Evolutionary conservation across 495 filamentous ascomycete genomes (phyloP).

Genomic region (Neurospora tetrasperma): DNA sequence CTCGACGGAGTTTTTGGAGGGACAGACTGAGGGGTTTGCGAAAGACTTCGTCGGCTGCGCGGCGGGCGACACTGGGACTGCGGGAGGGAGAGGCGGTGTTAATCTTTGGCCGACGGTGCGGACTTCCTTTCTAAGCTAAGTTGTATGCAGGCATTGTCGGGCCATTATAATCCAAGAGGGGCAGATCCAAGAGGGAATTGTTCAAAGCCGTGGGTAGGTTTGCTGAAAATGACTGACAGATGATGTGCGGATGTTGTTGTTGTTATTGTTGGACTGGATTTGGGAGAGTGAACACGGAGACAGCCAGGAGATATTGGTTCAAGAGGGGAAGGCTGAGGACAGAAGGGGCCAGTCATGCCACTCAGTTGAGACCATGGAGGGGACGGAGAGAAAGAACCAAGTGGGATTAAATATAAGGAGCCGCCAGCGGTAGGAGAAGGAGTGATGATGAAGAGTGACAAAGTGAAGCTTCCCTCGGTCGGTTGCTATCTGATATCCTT

Average conservation of each 20-base stretch:
- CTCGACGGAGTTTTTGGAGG: slow-evolving; percentile 19
- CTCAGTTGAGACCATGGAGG: neutral
- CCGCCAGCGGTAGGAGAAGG: neutral
- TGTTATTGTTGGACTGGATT: neutral
- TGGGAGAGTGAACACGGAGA: neutral
- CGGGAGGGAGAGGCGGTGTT: slow-evolving; percentile 15
- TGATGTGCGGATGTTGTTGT: neutral
- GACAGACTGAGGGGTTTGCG: slow-evolving; percentile 23
- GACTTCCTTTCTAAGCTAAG: slow-evolving; percentile 42
- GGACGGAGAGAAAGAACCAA: neutral
- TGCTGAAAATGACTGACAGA: neutral
- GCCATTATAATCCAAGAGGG: slow-evolving; percentile 28
- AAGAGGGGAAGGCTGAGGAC: neutral
- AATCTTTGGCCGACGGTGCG: slow-evolving; percentile 31
- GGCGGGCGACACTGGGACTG: slow-evolving; percentile 17
- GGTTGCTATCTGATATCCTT: slow-evolving; percentile 53
- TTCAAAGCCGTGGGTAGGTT: neutral
- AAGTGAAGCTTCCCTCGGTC: slow-evolving; percentile 9
- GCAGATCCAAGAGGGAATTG: neutral
- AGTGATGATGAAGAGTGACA: neutral
- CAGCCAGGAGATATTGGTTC: neutral
- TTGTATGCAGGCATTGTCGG: slow-evolving; percentile 36
- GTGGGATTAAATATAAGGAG: neutral
- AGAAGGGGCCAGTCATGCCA: neutral
- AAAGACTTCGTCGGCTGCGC: slow-evolving; percentile 29